These are phyloP conservation scores for Xerophyta viscosa DNA, from an alignment of 106 monocot genomes.

Conservation along the genomic window DNA sequence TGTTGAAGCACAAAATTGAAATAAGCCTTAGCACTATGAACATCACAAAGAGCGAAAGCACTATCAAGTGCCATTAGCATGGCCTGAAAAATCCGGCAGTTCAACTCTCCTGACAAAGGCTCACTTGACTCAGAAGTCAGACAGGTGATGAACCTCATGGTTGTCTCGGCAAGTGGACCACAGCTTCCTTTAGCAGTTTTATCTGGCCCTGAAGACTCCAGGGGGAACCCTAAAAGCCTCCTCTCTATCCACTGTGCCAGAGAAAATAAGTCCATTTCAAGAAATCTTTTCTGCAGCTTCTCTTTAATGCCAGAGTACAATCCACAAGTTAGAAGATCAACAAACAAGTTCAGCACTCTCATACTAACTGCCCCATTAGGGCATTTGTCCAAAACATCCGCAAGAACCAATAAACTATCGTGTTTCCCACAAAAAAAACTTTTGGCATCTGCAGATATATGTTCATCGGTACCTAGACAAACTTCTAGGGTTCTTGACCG, in stretches of 20 bases:
- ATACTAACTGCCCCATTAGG: conserved; percentile 61
- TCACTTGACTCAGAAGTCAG: conserved; percentile 39
- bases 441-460: conserved; percentile 20
- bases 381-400: conserved; percentile 70
- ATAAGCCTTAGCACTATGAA: conserved; percentile 62
- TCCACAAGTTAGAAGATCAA: conserved; percentile 45
- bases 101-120: conserved; percentile 36
- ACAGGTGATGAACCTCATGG: conserved; percentile 51
- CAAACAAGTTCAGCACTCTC: conserved; percentile 72
- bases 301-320: conserved; percentile 43
- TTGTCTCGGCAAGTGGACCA: conserved; percentile 51
- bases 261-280: conserved; percentile 58
- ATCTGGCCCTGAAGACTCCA: conserved; percentile 23
- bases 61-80: conserved; percentile 75
- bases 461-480: conserved; percentile 38
- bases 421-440: conserved; percentile 28
- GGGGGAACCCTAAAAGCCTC: conserved; percentile 46
- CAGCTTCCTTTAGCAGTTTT: conserved; percentile 32
- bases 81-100: conserved; percentile 46
- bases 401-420: conserved; percentile 51
- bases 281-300: conserved; percentile 52
- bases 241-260: conserved; percentile 78
- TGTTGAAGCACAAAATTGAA: conserved; percentile 76
- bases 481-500: conserved; percentile 41
- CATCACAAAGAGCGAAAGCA: conserved; percentile 65